Evolutionary conservation across 257 asterid species (phyloP).

Genomic region (Plantago elongata): DNA sequence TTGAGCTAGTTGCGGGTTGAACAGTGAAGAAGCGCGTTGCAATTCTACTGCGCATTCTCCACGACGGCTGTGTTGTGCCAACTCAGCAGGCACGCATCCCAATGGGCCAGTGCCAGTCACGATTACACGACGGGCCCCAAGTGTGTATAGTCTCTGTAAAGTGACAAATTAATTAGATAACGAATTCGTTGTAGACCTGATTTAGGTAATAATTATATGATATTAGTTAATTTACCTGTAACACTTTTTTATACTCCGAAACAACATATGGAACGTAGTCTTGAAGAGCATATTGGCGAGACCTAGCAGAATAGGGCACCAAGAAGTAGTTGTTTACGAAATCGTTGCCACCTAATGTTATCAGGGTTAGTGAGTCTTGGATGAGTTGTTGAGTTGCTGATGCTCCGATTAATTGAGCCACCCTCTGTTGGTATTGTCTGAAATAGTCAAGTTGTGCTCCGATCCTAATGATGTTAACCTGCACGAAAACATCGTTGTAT

Average conservation of each 20-base stretch:
- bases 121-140: slow-evolving; percentile 62
- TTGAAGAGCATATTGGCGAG: slow-evolving; percentile 50
- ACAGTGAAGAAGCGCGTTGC: slow-evolving; percentile 50
- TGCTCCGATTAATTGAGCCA: slow-evolving; percentile 41
- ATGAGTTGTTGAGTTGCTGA: slow-evolving; percentile 36
- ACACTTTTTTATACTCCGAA: slow-evolving; percentile 57
- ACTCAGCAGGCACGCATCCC: slow-evolving; percentile 85
- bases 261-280: slow-evolving; percentile 48
- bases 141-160: slow-evolving; percentile 40
- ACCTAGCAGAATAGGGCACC: slow-evolving; percentile 57
- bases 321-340: slow-evolving; percentile 83
- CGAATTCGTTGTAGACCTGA: not conserved
- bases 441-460: slow-evolving; percentile 49
- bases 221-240: slow-evolving; percentile 35
- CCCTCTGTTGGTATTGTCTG: slow-evolving; percentile 47
- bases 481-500: slow-evolving; percentile 3
- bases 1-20: slow-evolving; percentile 54
- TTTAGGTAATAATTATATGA: not conserved
- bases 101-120: slow-evolving; percentile 91
- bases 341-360: slow-evolving; percentile 89
- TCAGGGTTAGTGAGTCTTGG: slow-evolving; percentile 45
- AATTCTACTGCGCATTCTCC: slow-evolving; percentile 65
- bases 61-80: slow-evolving; percentile 44
- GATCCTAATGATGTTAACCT: slow-evolving; percentile 72
- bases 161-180: too few species aligned